Conservation (phyloP, 176 grass and related monocot genomes). For the Zoysia pacifica region DNA sequence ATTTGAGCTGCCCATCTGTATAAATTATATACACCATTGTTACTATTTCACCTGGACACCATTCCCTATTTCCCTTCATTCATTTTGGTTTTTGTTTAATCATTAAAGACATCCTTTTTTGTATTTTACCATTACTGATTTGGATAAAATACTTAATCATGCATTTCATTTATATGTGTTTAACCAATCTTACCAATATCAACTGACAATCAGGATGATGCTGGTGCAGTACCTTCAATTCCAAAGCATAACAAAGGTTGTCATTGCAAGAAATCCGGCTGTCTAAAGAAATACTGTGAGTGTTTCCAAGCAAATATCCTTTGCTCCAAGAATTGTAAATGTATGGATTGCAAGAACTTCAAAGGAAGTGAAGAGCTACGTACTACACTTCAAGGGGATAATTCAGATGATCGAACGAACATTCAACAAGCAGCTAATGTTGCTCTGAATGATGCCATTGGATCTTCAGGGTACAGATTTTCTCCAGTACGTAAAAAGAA, state of each 20-base stretch:
- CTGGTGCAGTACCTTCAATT: conserved; percentile 47
- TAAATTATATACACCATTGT: conserved; percentile 21
- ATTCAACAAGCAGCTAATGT: conserved; percentile 69
- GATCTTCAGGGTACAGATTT: conserved; percentile 54
- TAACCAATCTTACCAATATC: conserved; percentile 35
- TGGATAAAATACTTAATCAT: conserved; percentile 10
- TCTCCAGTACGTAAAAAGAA: conserved; percentile 46
- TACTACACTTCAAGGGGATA: conserved; percentile 55
- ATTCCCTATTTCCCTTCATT: background rate
- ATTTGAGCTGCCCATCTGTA: background rate
- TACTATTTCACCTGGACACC: background rate
- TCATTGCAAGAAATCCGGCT: conserved; percentile 77
- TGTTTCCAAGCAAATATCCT: conserved; percentile 84
- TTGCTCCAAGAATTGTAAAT: conserved; percentile 81
- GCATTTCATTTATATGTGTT: conserved; percentile 20
- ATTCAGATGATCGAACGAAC: conserved; percentile 46
- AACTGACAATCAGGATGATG: conserved; percentile 47
- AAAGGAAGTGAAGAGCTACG: conserved; percentile 69
- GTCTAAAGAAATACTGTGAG: conserved; percentile 83
- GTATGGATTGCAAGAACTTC: conserved; percentile 69
- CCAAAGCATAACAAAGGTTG: conserved; percentile 84
- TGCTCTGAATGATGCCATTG: conserved; percentile 60
- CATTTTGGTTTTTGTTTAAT: background rate
- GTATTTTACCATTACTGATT: conserved; percentile 1
- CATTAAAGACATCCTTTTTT: background rate